Percentiles rank a stretch among this genome's conserved stretches.
phyloP scores from a whole-genome alignment of 352 stramenopile species.

The Phytopythium cucurbitacearum region DNA sequence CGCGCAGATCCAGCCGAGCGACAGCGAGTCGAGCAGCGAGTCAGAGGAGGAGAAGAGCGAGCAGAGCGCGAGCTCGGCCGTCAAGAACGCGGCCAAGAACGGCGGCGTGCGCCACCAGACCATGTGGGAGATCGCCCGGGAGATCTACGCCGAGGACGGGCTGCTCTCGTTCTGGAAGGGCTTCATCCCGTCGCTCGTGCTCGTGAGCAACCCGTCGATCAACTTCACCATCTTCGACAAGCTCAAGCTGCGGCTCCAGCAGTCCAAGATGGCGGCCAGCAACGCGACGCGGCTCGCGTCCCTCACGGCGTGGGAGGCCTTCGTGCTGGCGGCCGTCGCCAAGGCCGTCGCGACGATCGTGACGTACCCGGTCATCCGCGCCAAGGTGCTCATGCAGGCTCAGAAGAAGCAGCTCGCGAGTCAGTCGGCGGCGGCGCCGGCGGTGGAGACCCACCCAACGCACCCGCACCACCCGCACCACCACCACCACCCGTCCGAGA shows the following conservation, averaged over 20 bases:
- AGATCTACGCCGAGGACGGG: constrained; percentile 71
- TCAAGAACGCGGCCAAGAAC: constrained; percentile 2
- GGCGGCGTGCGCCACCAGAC: constrained; percentile 17
- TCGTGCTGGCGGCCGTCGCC: constrained; percentile 72
- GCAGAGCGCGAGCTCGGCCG: not conserved
- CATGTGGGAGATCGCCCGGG: constrained; percentile 40
- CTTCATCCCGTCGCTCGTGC: constrained; percentile 83
- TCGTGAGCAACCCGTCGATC: constrained; percentile 87
- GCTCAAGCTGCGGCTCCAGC: constrained; percentile 67
- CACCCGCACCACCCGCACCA: constrained; percentile 15
- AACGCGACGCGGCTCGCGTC: constrained; percentile 33
- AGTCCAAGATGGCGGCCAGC: constrained; percentile 40
- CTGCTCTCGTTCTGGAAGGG: constrained; percentile 83
- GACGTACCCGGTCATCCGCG: constrained; percentile 88
- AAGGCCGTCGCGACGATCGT: constrained; percentile 82
- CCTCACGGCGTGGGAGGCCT: constrained; percentile 70
- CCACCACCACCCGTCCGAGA: constrained; percentile 37
- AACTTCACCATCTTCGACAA: constrained; percentile 89
- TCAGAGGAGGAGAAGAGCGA: constrained; percentile 19
- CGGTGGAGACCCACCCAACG: not conserved
- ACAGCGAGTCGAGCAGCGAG: constrained; percentile 35
- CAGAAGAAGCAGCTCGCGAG: constrained; percentile 52
- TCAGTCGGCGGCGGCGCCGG: constrained; percentile 5
- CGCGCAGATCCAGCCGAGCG: constrained; percentile 61
- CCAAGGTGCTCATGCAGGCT: constrained; percentile 86